Evolutionary conservation across 805 yeast species (phyloP).

Genomic region (Lipomyces starkeyi): DNA sequence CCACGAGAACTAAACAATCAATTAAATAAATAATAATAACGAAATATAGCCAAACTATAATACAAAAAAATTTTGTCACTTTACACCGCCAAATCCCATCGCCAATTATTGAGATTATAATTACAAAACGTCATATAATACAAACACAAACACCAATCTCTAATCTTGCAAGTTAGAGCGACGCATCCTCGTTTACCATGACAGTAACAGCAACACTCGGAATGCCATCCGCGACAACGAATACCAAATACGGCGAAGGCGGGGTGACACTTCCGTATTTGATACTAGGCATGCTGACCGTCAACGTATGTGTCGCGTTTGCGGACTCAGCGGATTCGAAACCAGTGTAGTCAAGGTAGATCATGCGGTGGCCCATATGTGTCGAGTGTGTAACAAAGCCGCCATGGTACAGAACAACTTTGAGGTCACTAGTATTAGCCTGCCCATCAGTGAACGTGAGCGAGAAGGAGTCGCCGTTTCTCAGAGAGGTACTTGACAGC

Average conservation of each 20-base stretch:
- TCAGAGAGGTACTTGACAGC: constrained; percentile 13
- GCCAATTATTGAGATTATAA: too few relatives aligned
- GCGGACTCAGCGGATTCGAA: constrained; percentile 7
- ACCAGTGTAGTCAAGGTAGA: constrained; percentile 27
- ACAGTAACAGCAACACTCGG: constrained; percentile 29
- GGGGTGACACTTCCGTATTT: constrained; percentile 29
- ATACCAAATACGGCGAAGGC: constrained; percentile 32
- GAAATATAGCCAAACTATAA: too few relatives aligned
- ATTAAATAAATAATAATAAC: too few relatives aligned
- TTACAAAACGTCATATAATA: too few relatives aligned
- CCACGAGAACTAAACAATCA: too few relatives aligned
- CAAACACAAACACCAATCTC: too few relatives aligned
- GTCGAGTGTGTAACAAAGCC: constrained; percentile 35
- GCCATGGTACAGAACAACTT: constrained; percentile 29
- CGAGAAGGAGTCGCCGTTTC: constrained; percentile 25
- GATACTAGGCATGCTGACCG: constrained; percentile 27
- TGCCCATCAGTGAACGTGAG: constrained; percentile 15
- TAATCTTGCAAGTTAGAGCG: constrained; percentile 4
- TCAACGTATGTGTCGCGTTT: constrained; percentile 18
- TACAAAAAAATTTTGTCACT: too few relatives aligned
- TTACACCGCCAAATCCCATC: too few relatives aligned
- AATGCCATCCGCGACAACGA: constrained; percentile 34
- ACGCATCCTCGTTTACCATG: constrained; percentile 28
- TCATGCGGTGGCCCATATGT: constrained; percentile 36
- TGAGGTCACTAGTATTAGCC: constrained; percentile 9